phyloP scores from a whole-genome alignment of 352 stramenopile genomes.

The Phytopythium cucurbitacearum region DNA sequence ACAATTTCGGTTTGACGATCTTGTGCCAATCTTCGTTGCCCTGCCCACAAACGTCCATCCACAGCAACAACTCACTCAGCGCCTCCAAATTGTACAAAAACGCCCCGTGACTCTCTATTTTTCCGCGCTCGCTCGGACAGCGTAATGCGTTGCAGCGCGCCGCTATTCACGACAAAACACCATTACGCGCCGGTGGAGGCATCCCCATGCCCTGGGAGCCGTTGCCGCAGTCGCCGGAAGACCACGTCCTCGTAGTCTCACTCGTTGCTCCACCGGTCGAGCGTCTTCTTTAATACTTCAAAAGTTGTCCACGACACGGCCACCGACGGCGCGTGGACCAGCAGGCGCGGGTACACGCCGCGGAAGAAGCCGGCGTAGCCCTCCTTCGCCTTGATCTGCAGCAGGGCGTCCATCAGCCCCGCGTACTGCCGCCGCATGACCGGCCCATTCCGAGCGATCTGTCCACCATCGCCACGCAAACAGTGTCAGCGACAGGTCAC shows the following conservation, averaged over 20 bases:
- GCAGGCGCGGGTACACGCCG: slow-evolving; percentile 90
- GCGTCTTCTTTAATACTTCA: slow-evolving; percentile 92
- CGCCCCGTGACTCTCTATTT: slow-evolving; percentile 1
- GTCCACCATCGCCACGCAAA: background rate
- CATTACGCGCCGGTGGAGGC: slow-evolving; percentile 5
- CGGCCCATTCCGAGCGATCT: slow-evolving; percentile 27
- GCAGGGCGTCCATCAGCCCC: slow-evolving; percentile 63
- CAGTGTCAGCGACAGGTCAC: background rate
- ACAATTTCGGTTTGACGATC: too few species aligned
- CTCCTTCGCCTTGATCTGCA: slow-evolving; percentile 92
- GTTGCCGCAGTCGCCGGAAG: too few species aligned
- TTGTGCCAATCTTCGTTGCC: too few species aligned
- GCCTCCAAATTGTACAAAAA: slow-evolving; percentile 4
- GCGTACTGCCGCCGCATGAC: slow-evolving; percentile 71
- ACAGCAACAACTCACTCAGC: too few species aligned
- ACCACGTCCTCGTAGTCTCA: slow-evolving; percentile 6
- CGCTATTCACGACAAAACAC: slow-evolving; percentile 2
- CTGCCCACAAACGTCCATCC: too few species aligned
- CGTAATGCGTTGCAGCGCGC: background rate
- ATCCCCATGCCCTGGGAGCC: too few species aligned
- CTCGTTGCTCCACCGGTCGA: slow-evolving; percentile 42
- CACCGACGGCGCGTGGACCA: slow-evolving; percentile 96
- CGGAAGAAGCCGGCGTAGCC: slow-evolving; percentile 94
- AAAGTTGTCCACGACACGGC: slow-evolving; percentile 99
- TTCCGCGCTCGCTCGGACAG: background rate